Base-by-base conservation (phyloP, 352 stramenopile species). In the Globisporangium megalacanthum region DNA sequence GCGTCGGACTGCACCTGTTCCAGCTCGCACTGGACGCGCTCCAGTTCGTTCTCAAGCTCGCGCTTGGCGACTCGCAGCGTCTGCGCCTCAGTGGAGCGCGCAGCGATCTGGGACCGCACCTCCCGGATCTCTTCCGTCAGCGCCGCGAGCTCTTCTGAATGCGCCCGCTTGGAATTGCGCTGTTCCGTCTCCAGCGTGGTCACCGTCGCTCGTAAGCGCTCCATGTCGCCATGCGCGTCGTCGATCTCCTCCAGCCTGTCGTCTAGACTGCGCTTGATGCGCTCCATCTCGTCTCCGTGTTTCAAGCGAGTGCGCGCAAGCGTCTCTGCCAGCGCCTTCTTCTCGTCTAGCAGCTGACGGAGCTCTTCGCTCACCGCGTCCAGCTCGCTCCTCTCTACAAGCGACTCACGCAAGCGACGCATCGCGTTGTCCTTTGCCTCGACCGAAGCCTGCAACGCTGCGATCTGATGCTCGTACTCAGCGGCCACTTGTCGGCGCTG, bases 301-400 rank as follows among this genome's bases (percentile, higher is more conserved):
- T 85, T 73, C 15, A 62, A 61, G n/a, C 80, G 67, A 13, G 63
- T 49, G 8, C 58, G 65, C 42, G 78, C 63, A 11, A 88, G 65
- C 4, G 72, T 55, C 44, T 77, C 65, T 15, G 83, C 36, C n/a
- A 89, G 53, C 19, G 71, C 51, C 42, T 72, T 72, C 52, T 88
- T 87, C 41, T 89, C 75, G 33, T 75, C 64, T 52, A 69, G 74
- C 0, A 88, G 49, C 0, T 61, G 53, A 31, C 47, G 22, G 50
- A 89, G 49, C 45, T 79, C 64, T 35, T 73, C 68, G 42, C 78
- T 66, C 1, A 92, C 50, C 14, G 60, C 74, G 1, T 73, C 65
- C 0, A 89, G 54, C 50, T 83, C 70, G 20, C 72, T 75, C 46
- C 73, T 77, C 8, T 83, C 73, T 10, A 75, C 67, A n/a, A 86